Evolutionary conservation across 2,329 filamentous ascomycete genomes (phyloP), one percentile per base, ranked within the genome.

Genomic region (Didymella keratinophila): DNA sequence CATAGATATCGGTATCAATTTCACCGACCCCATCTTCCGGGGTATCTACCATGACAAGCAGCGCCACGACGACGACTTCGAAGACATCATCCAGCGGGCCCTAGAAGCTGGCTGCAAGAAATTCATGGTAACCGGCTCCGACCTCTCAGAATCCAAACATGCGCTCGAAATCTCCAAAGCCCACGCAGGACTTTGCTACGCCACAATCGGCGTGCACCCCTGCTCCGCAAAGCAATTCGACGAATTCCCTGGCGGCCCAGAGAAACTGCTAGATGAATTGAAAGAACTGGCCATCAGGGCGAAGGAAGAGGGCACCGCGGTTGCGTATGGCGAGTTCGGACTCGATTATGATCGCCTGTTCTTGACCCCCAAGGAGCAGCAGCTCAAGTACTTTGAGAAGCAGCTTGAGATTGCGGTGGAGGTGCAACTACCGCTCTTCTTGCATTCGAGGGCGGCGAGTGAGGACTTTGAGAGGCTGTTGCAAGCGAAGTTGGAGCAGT

Each of bases 261-360:
- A 73, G 75, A 75, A 75, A 48, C 78, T 83, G 20, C 76, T 93
- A 21, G 62, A 78, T 0, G 82, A 86, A 28, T 83, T 98, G n/a
- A 83, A 83, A 43, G 72, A 79, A 7, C 80, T 97, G 2, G 86
- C 93, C 4, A 71, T 84, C 2, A 78, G 86, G 34, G 85, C 87
- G 1, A 86, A 86, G 66, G 74, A 77, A 47, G 74, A 76, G 11
- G 84, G 85, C 0, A 83, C 91, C 39, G 88, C 92, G 1, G 84
- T 86, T 7, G 94, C 95, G 7, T 93, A 97, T 74, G 95, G 95
- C 47, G 95, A 99, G 78, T 92, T 99, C 62, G 95, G 95, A 2
- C 88, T 99, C 4, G 95, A 99, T 79, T 99, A 98, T 74, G 95
- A 99, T 79, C 87, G 95, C 2, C 81, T 99, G 34, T 90, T 92